Percentiles rank a stretch among this genome's conserved stretches.
phyloP scores from a whole-genome alignment of 176 grass and related monocot genomes.

The Avena eriantha region DNA sequence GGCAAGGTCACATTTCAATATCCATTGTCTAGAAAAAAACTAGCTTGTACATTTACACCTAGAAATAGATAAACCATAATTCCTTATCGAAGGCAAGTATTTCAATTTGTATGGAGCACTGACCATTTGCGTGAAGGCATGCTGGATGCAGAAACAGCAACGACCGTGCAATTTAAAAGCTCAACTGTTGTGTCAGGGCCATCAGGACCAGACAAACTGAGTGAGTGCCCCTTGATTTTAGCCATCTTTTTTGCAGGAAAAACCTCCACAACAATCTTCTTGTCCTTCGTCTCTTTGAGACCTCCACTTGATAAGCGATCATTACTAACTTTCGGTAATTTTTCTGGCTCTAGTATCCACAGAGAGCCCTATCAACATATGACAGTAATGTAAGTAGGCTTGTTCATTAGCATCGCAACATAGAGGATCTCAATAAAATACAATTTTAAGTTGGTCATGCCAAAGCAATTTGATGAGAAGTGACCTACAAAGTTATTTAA shows the following conservation, averaged over 20 bases:
- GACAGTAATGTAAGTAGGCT: not conserved
- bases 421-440: not conserved
- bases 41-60: not conserved
- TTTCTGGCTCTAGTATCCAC: slow-evolving; percentile 90
- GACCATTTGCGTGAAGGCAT: slow-evolving; percentile 87
- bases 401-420: slow-evolving; percentile 16
- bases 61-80: not conserved
- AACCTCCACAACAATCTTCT: slow-evolving; percentile 74
- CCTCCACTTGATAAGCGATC: slow-evolving; percentile 55
- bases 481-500: slow-evolving; percentile 20
- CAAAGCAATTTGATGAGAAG: slow-evolving; percentile 1
- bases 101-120: slow-evolving; percentile 38
- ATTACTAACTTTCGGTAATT: slow-evolving; percentile 61
- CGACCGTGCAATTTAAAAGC: slow-evolving; percentile 66
- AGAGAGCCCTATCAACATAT: slow-evolving; percentile 66
- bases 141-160: slow-evolving; percentile 82
- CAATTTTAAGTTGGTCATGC: not conserved
- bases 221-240: slow-evolving; percentile 63
- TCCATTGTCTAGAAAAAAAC: not conserved
- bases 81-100: not conserved
- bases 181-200: slow-evolving; percentile 62
- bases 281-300: slow-evolving; percentile 61
- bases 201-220: slow-evolving; percentile 69
- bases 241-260: slow-evolving; percentile 77
- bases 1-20: slow-evolving; percentile 9